Conservation (phyloP, 1,139 yeast species). For the Pichia kudriavzevii region DNA sequence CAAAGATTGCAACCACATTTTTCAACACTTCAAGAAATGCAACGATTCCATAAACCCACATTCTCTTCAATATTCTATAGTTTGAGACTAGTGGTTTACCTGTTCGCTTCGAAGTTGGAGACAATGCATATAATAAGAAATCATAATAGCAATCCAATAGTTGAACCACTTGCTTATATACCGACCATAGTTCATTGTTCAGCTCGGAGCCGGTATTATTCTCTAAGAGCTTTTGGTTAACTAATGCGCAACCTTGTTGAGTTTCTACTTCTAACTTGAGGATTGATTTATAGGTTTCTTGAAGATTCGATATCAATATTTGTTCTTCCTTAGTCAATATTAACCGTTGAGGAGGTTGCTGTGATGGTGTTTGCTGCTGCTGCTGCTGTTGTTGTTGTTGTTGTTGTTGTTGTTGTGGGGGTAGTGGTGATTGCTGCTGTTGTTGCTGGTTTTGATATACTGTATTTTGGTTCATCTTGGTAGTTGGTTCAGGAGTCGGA, state of each 20-base stretch:
- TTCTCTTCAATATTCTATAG: conserved; percentile 66
- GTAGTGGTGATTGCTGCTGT: conserved; percentile 3
- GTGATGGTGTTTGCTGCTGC: conserved; percentile 35
- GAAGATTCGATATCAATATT: conserved; percentile 58
- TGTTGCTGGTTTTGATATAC: conserved; percentile 46
- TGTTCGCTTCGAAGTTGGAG: conserved; percentile 59
- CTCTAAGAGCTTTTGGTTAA: conserved; percentile 45
- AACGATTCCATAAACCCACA: conserved; percentile 82
- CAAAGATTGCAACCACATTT: conserved; percentile 45
- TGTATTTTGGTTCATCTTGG: conserved; percentile 4
- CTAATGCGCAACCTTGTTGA: conserved; percentile 57
- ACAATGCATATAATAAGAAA: conserved; percentile 60
- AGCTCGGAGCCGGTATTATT: conserved; percentile 43
- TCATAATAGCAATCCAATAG: conserved; percentile 64
- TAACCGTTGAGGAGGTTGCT: conserved; percentile 27
- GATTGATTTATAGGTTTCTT: conserved; percentile 65
- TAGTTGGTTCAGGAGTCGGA: conserved; percentile 8
- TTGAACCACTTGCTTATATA: conserved; percentile 59
- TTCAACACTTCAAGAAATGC: conserved; percentile 73
- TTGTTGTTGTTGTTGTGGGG: conserved; percentile 1
- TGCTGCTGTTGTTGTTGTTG: conserved; percentile 16
- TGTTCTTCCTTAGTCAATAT: conserved; percentile 60
- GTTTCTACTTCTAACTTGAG: conserved; percentile 61
- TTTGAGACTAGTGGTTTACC: conserved; percentile 69
- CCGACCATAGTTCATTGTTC: conserved; percentile 61